Evolutionary conservation across 2,329 filamentous ascomycete species (phyloP).

Genomic region (Fusarium buxicola): DNA sequence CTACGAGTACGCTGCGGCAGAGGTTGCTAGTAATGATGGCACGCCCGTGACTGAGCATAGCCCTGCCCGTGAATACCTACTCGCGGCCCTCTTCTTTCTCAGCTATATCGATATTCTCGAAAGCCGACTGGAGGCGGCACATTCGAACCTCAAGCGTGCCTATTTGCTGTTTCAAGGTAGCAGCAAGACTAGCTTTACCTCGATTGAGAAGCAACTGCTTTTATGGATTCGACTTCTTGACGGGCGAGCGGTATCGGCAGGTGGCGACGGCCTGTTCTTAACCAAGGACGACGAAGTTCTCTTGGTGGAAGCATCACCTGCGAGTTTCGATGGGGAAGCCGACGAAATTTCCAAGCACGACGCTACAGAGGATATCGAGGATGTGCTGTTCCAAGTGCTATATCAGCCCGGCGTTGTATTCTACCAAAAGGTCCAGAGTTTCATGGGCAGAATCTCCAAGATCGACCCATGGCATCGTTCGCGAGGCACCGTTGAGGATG

Average conservation of each 20-base stretch:
- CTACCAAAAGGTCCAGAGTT: constrained; percentile 68
- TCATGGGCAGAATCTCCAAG: constrained; percentile 67
- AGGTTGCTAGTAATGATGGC: constrained; percentile 46
- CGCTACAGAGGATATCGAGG: constrained; percentile 55
- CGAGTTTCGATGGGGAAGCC: constrained; percentile 51
- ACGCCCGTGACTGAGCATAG: constrained; percentile 46
- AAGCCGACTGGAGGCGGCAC: constrained; percentile 57
- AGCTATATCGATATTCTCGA: constrained; percentile 64
- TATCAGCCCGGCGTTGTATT: constrained; percentile 68
- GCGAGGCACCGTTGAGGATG: constrained; percentile 67
- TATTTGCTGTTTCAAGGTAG: constrained; percentile 59
- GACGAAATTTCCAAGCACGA: constrained; percentile 40
- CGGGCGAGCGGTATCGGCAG: constrained; percentile 65
- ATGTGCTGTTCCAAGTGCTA: constrained; percentile 65
- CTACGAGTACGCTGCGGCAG: constrained; percentile 52
- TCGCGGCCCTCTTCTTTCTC: constrained; percentile 65
- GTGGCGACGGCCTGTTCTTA: constrained; percentile 66
- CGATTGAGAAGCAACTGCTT: constrained; percentile 60
- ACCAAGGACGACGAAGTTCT: constrained; percentile 59
- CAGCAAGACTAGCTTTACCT: constrained; percentile 51
- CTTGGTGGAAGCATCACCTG: constrained; percentile 57
- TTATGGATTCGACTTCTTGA: constrained; percentile 68
- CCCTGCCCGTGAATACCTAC: constrained; percentile 54
- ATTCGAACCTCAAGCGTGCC: constrained; percentile 62
- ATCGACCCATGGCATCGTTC: constrained; percentile 68